Base-by-base conservation (phyloP, 345 rosid species). In the Limnanthes douglasii region DNA sequence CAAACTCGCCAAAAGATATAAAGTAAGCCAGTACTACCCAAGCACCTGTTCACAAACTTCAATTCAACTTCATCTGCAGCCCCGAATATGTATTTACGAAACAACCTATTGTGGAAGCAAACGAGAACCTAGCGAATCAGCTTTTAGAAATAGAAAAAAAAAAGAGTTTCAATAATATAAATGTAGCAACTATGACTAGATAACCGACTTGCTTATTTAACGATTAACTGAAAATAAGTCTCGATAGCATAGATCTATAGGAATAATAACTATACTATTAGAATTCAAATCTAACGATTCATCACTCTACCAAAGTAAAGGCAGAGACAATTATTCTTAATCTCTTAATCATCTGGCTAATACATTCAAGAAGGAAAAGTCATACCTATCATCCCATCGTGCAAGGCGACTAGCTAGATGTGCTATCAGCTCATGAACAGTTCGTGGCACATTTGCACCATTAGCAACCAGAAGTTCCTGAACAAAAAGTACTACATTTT, bases 311-410 rank as follows among this genome's bases (percentile, higher is more conserved):
- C n/a, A n/a, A n/a, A n/a, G n/a, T n/a, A n/a, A n/a, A n/a, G n/a
- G n/a, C n/a, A n/a, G n/a, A n/a, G n/a, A n/a, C n/a, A n/a, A n/a
- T n/a, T n/a, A n/a, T n/a, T n/a, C n/a, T n/a, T n/a, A n/a, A n/a
- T n/a, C n/a, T n/a, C n/a, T n/a, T n/a, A n/a, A n/a, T n/a, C n/a
- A n/a, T n/a, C n/a, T n/a, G n/a, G n/a, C 2, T 1, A 5, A 30
- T 11, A 41, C 33, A 22, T 23, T 39, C 11, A n/a, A 5, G 18
- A 25, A 21, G 43, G 18, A 21, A 1, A 31, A 8, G n/a, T n/a
- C n/a, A 31, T 28, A 76, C 78, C 86, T 69, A 53, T 76, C 86
- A 64, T 72, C 86, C 75, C 78, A 76, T 31, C 57, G 62, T 2
- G 86, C 75, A 38, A 76, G 81, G 34, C 68, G 64, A 36, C 60